These are phyloP conservation scores for Leucocoprinus sp. DNA, from an alignment of 768 basidiomycete genomes.

Conservation along the genomic window DNA sequence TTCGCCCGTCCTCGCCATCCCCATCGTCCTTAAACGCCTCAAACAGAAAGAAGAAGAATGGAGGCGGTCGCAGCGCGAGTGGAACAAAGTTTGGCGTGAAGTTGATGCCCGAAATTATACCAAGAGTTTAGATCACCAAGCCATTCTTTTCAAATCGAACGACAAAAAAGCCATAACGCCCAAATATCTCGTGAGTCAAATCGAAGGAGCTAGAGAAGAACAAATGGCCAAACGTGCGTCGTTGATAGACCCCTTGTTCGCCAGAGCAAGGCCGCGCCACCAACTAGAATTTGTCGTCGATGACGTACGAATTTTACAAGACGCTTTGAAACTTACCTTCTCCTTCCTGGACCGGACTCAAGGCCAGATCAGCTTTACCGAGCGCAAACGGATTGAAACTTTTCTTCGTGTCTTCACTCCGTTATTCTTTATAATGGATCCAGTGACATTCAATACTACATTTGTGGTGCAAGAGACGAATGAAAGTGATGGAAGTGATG, in stretches of 20 bases:
- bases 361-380: slow-evolving; percentile 58
- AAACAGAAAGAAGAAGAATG: slow-evolving; percentile 98
- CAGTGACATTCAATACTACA: slow-evolving; percentile 58
- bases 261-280: slow-evolving; percentile 59
- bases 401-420: slow-evolving; percentile 73
- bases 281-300: slow-evolving; percentile 77
- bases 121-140: slow-evolving; percentile 91
- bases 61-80: slow-evolving; percentile 94
- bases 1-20: slow-evolving; percentile 80
- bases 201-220: slow-evolving; percentile 78
- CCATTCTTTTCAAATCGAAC: slow-evolving; percentile 77
- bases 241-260: slow-evolving; percentile 44
- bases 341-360: slow-evolving; percentile 88
- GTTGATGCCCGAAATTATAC: slow-evolving; percentile 91
- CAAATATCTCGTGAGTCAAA: slow-evolving; percentile 74
- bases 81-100: slow-evolving; percentile 99
- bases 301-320: slow-evolving; percentile 73
- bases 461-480: slow-evolving; percentile 51
- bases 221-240: slow-evolving; percentile 70
- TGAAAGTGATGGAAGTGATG: slow-evolving; percentile 53
- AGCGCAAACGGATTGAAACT: slow-evolving; percentile 75
- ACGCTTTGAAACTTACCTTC: slow-evolving; percentile 81
- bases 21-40: slow-evolving; percentile 79
- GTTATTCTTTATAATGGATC: slow-evolving; percentile 69
- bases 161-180: slow-evolving; percentile 81